Base-by-base conservation (phyloP, 106 monocot genomes). In the Triglochin maritima region DNA sequence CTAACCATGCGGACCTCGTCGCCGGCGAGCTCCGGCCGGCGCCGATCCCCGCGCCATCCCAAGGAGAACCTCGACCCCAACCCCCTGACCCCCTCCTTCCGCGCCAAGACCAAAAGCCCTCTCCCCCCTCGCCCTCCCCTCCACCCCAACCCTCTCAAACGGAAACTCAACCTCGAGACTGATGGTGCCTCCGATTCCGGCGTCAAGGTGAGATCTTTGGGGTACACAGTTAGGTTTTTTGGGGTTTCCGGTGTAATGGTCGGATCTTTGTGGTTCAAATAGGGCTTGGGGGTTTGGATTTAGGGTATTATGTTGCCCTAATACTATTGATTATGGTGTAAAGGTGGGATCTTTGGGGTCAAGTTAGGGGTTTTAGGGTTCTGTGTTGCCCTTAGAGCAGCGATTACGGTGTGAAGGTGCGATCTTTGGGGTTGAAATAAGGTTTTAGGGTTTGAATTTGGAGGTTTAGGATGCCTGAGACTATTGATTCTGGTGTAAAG, bases 51-150 rank as follows among this genome's bases (percentile, higher is more conserved):
- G 29, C 29, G 29, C 29, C 29, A 29, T 29, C 52, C 78, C 17
- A 94, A 94, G 80, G 94, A 94, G 82, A 94, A 94, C 73, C 57
- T 94, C 17, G 94, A 94, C 89, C 94, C n/a, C 46, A 6, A 69
- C 78, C 16, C 64, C 78, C n/a, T 2, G 9, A 52, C 7, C 7
- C 52, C 52, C 52, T 11, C 52, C 9, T 11, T 84, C 50, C 42
- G 62, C 6, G 14, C 67, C 50, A 82, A 69, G 74, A 79, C 44
- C 69, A 81, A 83, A n/a, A 84, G 86, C 71, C 93, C 84, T 6
- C 79, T 94, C 7, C 89, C 86, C 4, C 86, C 89, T 41, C 49
- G 78, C 1, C 89, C 89, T 2, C 83, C 81, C 16, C 59, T 6
- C 13, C 16, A 11, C 52, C 52, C 52, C 14, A 83, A 74, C 58